Evolutionary conservation across 805 yeast species (phyloP), one percentile per base, ranked within the genome.

Genomic region (Wickerhamomyces tratensis): DNA sequence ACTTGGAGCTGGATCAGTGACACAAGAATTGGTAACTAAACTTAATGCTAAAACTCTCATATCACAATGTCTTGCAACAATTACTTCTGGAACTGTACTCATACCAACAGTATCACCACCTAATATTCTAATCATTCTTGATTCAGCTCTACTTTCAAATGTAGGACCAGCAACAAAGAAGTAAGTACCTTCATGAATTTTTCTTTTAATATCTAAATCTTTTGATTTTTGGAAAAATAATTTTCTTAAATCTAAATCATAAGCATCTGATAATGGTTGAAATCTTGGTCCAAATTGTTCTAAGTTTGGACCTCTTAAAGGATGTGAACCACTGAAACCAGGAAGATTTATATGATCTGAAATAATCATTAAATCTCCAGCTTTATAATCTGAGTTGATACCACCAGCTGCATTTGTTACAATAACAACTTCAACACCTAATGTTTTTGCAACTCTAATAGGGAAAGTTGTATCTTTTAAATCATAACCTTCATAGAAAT

Each of bases 391-490:
- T 2, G 75, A 63, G 53, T 87, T 83, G 38, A 84, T 61, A 1
- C 96, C 97, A 38, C 98, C 98, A 2, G 96, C 95, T 1, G 98
- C 98, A 62, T 91, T 91, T n/a, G 98, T 91, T 9, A 82, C 94
- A 25, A 91, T 67, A 37, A 91, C 67, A 4, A 71, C 68, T 38
- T 69, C 61, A 29, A 81, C 77, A 0, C 82, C 86, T 52, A 89
- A 63, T 36, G 66, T 58, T 40, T 77, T 69, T 42, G 94, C 77
- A 25, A 84, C 80, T 44, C 98, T 73, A 14, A 91, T 69, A 0
- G 97, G 96, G 59, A 87, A 84, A 0, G 87, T 86, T 1, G 95
- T 82, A 42, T 83, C 85, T 45, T 74, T 76, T 49, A 88, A 76
- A n/a, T 76, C 69, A 62, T 87, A 82, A 1, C 98, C 98, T 62